Percentiles rank a stretch among this genome's conserved stretches.
These are phyloP conservation scores for Auricularia sp. DNA, from an alignment of 768 basidiomycete genomes.

Conservation along the genomic window DNA sequence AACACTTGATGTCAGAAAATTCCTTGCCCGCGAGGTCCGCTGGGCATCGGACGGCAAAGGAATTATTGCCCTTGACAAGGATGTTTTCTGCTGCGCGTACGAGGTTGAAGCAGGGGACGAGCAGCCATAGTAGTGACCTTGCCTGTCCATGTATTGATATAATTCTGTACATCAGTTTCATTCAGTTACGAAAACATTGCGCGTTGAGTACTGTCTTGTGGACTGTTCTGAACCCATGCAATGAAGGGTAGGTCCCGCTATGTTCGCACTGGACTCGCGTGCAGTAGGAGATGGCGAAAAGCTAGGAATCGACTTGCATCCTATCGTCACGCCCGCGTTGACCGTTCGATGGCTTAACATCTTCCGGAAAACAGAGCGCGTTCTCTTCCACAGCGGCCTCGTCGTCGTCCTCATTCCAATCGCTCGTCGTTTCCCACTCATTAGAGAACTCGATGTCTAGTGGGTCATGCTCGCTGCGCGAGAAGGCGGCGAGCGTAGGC, in stretches of 20 bases:
- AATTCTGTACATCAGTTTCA: too few relatives aligned
- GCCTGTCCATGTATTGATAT: too few relatives aligned
- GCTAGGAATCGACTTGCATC: background rate
- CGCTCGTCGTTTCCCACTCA: conserved; percentile 81
- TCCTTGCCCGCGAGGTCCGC: conserved; percentile 54
- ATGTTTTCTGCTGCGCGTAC: conserved; percentile 78
- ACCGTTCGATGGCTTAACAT: background rate
- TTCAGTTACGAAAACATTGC: too few relatives aligned
- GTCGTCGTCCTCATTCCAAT: conserved; percentile 85
- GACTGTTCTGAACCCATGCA: too few relatives aligned
- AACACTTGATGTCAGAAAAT: conserved; percentile 37
- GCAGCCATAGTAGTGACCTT: too few relatives aligned
- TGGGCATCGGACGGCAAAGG: conserved; percentile 89
- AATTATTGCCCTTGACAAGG: conserved; percentile 61
- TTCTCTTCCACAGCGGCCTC: conserved; percentile 66
- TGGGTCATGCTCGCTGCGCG: background rate
- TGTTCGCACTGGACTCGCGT: too few relatives aligned
- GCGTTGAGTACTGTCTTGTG: too few relatives aligned
- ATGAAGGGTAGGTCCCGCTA: too few relatives aligned
- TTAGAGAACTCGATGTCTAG: conserved; percentile 78
- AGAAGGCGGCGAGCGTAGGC: background rate
- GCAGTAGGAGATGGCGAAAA: too few relatives aligned
- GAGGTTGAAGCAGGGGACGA: conserved; percentile 46
- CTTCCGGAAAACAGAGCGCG: conserved; percentile 44
- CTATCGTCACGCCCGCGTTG: background rate